phyloP scores from a whole-genome alignment of 768 basidiomycete species.

The Tulasnella sp. region DNA sequence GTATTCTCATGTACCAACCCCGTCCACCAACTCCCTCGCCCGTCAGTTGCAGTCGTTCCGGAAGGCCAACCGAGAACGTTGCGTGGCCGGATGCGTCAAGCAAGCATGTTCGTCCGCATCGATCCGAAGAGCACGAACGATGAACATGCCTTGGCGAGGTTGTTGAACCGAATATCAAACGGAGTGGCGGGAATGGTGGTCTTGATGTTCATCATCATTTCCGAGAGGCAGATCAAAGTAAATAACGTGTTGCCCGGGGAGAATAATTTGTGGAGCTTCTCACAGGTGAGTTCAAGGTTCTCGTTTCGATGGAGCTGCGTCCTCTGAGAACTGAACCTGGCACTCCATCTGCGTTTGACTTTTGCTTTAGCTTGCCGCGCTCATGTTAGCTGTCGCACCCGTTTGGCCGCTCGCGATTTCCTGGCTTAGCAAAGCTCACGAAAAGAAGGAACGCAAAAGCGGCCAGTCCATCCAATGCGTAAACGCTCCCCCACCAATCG shows the following conservation, averaged over 20 bases:
- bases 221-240: constrained; percentile 11
- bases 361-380: neutral
- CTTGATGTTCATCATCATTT: neutral
- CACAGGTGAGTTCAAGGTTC: neutral
- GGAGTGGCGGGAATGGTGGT: neutral
- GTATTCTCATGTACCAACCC: neutral
- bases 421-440: neutral
- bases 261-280: constrained; percentile 8
- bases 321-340: too few relatives aligned
- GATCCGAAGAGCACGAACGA: neutral
- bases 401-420: constrained; percentile 3
- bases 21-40: neutral
- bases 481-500: neutral
- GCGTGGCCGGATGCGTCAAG: neutral
- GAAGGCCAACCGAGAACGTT: neutral
- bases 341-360: neutral
- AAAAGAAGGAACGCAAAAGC: neutral
- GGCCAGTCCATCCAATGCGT: neutral
- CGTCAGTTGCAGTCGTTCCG: neutral
- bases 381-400: constrained; percentile 9
- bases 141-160: neutral
- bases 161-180: neutral
- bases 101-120: constrained; percentile 1
- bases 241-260: constrained; percentile 9
- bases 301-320: neutral